These are phyloP conservation scores for Neobulgaria alba DNA, from an alignment of 2,329 filamentous ascomycete genomes.

Conservation along the genomic window DNA sequence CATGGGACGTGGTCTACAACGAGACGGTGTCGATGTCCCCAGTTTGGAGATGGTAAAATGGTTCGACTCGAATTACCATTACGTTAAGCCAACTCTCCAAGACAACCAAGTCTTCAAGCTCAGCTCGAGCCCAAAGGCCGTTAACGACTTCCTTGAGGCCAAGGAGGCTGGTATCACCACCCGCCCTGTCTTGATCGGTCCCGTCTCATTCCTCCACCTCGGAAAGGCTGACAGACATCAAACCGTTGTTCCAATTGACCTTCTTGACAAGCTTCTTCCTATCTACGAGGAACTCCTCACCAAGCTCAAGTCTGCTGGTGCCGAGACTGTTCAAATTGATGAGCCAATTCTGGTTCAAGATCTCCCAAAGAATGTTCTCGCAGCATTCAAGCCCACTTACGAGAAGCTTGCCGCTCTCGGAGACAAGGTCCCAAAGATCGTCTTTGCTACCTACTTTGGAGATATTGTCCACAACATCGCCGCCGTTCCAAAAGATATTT, in stretches of 20 bases:
- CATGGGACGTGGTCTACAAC: slow-evolving; percentile 98
- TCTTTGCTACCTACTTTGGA: slow-evolving; percentile 97
- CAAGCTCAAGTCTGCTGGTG: slow-evolving; percentile 93
- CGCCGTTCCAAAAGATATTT: slow-evolving; percentile 67
- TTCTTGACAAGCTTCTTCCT: slow-evolving; percentile 87
- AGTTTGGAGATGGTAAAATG: slow-evolving; percentile 99
- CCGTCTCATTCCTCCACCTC: slow-evolving; percentile 94
- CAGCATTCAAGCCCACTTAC: slow-evolving; percentile 95
- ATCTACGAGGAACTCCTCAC: slow-evolving; percentile 88
- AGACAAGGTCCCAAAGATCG: slow-evolving; percentile 74
- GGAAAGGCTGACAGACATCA: slow-evolving; percentile 97
- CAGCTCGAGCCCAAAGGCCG: slow-evolving; percentile 78
- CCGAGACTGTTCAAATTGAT: slow-evolving; percentile 94
- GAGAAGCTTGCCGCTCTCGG: slow-evolving; percentile 75
- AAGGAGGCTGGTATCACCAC: slow-evolving; percentile 93
- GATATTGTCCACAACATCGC: slow-evolving; percentile 99
- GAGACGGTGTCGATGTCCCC: slow-evolving; percentile 86
- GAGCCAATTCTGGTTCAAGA: slow-evolving; percentile 97
- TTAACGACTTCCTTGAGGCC: slow-evolving; percentile 89
- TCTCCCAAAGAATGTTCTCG: slow-evolving; percentile 81
- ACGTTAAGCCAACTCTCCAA: slow-evolving; percentile 98
- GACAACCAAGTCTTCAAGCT: slow-evolving; percentile 97
- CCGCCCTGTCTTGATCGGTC: slow-evolving; percentile 88
- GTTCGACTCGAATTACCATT: slow-evolving; percentile 99
- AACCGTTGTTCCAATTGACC: slow-evolving; percentile 84